These are phyloP conservation scores for Taphrina deformans DNA, from an alignment of 1,139 yeast species.

Conservation along the genomic window DNA sequence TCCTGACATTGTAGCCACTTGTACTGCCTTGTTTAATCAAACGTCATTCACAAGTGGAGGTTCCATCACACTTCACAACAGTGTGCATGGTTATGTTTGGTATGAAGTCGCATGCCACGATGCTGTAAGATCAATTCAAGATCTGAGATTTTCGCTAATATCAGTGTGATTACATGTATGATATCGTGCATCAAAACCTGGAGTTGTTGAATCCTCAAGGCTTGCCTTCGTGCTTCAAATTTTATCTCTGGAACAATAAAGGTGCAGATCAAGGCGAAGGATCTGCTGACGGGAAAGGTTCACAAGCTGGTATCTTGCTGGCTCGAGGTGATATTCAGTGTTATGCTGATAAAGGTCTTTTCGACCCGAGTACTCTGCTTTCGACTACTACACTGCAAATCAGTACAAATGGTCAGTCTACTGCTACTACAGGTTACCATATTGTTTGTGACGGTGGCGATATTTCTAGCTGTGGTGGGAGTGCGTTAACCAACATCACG, in stretches of 20 bases:
- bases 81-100: neutral
- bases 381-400: neutral
- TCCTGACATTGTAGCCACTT: neutral
- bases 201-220: neutral
- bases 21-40: neutral
- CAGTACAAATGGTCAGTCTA: neutral
- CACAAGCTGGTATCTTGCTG: neutral
- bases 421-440: neutral
- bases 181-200: neutral
- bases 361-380: neutral
- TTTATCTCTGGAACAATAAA: neutral
- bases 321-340: neutral
- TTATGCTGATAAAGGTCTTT: neutral
- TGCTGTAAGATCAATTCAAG: neutral
- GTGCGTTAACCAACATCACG: neutral
- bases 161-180: neutral
- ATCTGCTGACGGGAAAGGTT: neutral
- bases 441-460: neutral
- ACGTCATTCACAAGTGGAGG: neutral
- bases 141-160: neutral
- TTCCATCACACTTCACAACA: neutral
- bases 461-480: neutral
- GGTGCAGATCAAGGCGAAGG: neutral
- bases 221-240: neutral
- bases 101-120: conserved; percentile 2